Base-by-base conservation (phyloP, 2,329 filamentous ascomycete genomes). In the Talaromyces amestolkiae region DNA sequence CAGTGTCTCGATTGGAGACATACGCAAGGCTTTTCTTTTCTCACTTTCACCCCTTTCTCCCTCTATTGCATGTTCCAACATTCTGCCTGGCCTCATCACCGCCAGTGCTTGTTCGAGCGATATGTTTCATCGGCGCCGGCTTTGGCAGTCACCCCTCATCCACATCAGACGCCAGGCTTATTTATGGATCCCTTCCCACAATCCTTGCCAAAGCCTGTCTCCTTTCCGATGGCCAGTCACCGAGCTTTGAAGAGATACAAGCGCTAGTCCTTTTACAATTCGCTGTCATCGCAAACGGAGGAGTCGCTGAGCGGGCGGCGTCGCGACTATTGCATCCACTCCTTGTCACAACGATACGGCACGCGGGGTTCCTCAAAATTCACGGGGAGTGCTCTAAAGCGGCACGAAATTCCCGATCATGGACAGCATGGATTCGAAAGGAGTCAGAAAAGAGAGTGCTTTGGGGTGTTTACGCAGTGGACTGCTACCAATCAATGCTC, bases 21-120 rank as follows among this genome's bases (percentile, higher is more conserved):
- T 58, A 58, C 35, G 54, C 54, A 35, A 33, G 54, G 27, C 54
- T 58, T 19, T 58, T 35, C 54, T 58, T 58, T 35, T 58, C 54
- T 24, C 35, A 58, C n/a, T 58, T 58, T 41, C 54, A 58, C 31
- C 54, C 27, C 19, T 37, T 58, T 19, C 31, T 58, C 19, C 54
- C 54, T 39, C 5, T 58, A 24, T 27, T 58, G 11, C 35, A 58
- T 41, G 10, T 41, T 39, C 54, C 54, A 22, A 58, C 54, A 39
- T 41, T 58, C 54, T 58, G 54, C 54, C 54, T 58, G 35, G 27
- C 54, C 19, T 58, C 33, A 39, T 58, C 19, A 6, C n/a, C 35
- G 11, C 2, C 35, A 19, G 54, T 35, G 35, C 54, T 58, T 33
- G 54, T 58, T 58, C 27, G 54, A 39, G 35, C 54, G 10, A 58